These are phyloP conservation scores for Ambrosia artemisiifolia DNA, from an alignment of 129 eudicot genomes.

Conservation along the genomic window DNA sequence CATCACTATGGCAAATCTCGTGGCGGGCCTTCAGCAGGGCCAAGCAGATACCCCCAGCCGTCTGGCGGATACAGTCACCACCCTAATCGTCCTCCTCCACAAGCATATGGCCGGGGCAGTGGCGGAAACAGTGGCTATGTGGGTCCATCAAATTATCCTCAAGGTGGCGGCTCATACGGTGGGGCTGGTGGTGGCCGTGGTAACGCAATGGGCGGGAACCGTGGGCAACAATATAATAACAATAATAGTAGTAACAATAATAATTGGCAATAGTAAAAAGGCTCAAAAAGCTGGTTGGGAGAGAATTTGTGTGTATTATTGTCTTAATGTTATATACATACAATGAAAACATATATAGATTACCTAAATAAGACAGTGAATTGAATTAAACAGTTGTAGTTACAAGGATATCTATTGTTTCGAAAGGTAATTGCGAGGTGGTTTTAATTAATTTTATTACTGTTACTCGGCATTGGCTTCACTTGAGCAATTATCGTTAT, in stretches of 20 bases:
- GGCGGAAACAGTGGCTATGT: conserved; percentile 45
- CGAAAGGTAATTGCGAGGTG: too few relatives aligned
- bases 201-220: conserved; percentile 44
- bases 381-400: too few relatives aligned
- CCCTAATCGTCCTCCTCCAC: conserved; percentile 69
- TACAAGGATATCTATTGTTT: background rate
- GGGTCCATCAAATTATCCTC: conserved; percentile 65
- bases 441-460: too few relatives aligned
- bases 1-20: conserved; percentile 66
- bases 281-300: background rate
- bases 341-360: conserved; percentile 2
- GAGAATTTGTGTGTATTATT: conserved; percentile 5
- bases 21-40: conserved; percentile 57
- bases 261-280: conserved; percentile 64
- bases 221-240: conserved; percentile 62
- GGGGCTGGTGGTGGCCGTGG: conserved; percentile 64
- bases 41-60: conserved; percentile 63
- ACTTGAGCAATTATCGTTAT: too few relatives aligned
- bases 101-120: conserved; percentile 54
- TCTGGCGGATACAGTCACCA: conserved; percentile 60
- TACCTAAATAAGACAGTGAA: background rate
- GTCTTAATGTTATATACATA: background rate
- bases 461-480: too few relatives aligned
- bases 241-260: conserved; percentile 25
- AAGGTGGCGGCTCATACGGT: conserved; percentile 57